phyloP scores from a whole-genome alignment of 352 stramenopile genomes.

The Globisporangium parvum region DNA sequence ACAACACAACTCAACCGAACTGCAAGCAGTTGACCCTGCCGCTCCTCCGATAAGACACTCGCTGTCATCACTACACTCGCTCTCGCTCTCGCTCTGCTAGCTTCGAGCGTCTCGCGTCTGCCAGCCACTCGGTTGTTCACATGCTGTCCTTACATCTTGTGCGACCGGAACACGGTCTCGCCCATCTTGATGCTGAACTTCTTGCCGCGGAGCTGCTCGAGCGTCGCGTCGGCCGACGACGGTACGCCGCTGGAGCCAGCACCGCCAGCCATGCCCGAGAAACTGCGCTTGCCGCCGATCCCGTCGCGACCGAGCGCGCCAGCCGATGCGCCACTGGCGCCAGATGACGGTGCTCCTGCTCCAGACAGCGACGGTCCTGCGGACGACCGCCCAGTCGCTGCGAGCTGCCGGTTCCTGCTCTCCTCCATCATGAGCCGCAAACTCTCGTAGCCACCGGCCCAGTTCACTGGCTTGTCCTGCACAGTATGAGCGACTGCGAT shows the following conservation, averaged over 20 bases:
- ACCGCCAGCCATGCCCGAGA: conserved; percentile 15
- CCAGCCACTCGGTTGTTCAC: too few species aligned
- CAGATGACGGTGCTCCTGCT: background rate
- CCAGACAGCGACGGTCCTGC: background rate
- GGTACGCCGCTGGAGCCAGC: too few species aligned
- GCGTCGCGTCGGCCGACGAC: conserved; percentile 24
- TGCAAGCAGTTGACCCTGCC: background rate
- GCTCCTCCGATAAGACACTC: background rate
- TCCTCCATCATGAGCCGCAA: conserved; percentile 82
- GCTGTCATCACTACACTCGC: background rate
- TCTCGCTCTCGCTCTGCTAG: background rate
- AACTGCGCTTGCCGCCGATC: conserved; percentile 24
- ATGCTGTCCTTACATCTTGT: conserved; percentile 48
- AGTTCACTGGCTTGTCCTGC: conserved; percentile 71
- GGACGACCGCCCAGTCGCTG: conserved; percentile 11
- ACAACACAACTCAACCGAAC: too few species aligned
- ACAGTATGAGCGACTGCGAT: conserved; percentile 77
- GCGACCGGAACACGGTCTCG: conserved; percentile 69
- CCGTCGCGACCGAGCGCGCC: conserved; percentile 20
- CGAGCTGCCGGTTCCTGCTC: conserved; percentile 57
- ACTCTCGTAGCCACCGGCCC: conserved; percentile 76
- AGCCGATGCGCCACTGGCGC: conserved; percentile 6
- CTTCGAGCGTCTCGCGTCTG: too few species aligned
- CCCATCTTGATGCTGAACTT: conserved; percentile 87
- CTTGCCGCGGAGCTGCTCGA: conserved; percentile 80